A percentile compares a stretch with the other conserved stretches of the same genome.
phyloP scores from a whole-genome alignment of 2,329 filamentous ascomycete species.

The Xylaria digitata region DNA sequence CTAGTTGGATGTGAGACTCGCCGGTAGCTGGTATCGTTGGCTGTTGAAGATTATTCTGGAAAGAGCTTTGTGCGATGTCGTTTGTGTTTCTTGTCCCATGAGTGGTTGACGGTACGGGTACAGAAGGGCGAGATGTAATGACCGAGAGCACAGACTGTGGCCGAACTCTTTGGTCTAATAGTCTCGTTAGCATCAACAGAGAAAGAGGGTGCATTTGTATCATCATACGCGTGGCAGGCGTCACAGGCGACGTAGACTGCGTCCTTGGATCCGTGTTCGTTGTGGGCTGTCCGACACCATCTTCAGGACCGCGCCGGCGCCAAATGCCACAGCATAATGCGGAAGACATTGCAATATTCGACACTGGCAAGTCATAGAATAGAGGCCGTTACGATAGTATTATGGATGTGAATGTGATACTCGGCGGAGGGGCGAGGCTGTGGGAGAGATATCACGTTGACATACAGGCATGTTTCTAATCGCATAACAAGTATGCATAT shows the following conservation, averaged over 20 bases:
- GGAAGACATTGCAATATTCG: neutral
- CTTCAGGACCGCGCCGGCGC: neutral
- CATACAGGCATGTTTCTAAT: no score
- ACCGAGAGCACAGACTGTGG: slow-evolving; percentile 6
- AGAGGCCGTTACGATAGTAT: neutral
- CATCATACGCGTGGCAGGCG: slow-evolving; percentile 1
- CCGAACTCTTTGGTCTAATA: neutral
- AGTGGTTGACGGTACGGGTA: neutral
- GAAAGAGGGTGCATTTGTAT: neutral
- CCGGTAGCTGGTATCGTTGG: neutral
- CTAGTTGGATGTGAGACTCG: neutral
- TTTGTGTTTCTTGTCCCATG: neutral
- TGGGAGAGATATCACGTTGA: neutral
- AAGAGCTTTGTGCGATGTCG: neutral
- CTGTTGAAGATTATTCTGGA: slow-evolving; percentile 4
- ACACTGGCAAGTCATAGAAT: neutral
- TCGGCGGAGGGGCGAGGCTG: neutral
- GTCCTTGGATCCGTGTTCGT: slow-evolving; percentile 2
- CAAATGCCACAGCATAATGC: slow-evolving; percentile 11
- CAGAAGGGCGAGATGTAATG: neutral
- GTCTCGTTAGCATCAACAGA: slow-evolving; percentile 6
- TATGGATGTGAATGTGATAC: neutral
- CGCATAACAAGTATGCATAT: no score
- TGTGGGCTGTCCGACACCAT: neutral
- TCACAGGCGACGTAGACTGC: neutral